These are phyloP conservation scores for Trichoderma semiorbis DNA, from an alignment of 2,329 filamentous ascomycete species.

Conservation along the genomic window DNA sequence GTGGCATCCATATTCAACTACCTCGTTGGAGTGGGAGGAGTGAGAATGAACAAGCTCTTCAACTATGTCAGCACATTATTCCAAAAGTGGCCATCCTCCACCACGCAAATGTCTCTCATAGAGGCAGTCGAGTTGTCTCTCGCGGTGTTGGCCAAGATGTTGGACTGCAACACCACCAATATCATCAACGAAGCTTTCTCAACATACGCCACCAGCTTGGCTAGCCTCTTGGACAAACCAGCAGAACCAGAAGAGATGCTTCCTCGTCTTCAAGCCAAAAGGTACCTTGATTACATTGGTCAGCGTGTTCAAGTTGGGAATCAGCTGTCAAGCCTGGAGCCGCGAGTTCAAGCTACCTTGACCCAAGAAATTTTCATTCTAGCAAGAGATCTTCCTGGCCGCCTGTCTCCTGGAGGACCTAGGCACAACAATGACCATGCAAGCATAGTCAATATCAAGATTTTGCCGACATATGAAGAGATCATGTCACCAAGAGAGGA, in stretches of 20 bases:
- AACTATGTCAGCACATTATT: constrained; percentile 28
- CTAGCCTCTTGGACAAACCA: constrained; percentile 20
- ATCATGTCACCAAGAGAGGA: constrained; percentile 41
- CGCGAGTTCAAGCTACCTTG: constrained; percentile 18
- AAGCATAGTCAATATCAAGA: constrained; percentile 44
- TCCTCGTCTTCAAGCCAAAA: constrained; percentile 28
- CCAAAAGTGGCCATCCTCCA: constrained; percentile 18
- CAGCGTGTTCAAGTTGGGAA: constrained; percentile 32
- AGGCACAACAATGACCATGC: constrained; percentile 51
- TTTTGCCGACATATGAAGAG: constrained; percentile 48
- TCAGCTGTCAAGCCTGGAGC: constrained; percentile 17
- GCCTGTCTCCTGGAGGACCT: constrained; percentile 29
- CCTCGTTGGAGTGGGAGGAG: constrained; percentile 33
- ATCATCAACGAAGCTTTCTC: constrained; percentile 27
- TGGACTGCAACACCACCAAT: constrained; percentile 37
- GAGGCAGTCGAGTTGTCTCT: constrained; percentile 30
- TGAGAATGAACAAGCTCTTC: constrained; percentile 32
- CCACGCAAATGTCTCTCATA: constrained; percentile 19
- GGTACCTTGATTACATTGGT: constrained; percentile 32
- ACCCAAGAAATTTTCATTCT: constrained; percentile 30
- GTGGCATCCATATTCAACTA: constrained; percentile 35
- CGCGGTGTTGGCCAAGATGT: constrained; percentile 31
- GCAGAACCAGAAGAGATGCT: constrained; percentile 24
- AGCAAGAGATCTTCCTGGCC: constrained; percentile 33
- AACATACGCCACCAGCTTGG: constrained; percentile 24